Conservation (phyloP, 2,329 filamentous ascomycete species). For the Colletotrichum horii region DNA sequence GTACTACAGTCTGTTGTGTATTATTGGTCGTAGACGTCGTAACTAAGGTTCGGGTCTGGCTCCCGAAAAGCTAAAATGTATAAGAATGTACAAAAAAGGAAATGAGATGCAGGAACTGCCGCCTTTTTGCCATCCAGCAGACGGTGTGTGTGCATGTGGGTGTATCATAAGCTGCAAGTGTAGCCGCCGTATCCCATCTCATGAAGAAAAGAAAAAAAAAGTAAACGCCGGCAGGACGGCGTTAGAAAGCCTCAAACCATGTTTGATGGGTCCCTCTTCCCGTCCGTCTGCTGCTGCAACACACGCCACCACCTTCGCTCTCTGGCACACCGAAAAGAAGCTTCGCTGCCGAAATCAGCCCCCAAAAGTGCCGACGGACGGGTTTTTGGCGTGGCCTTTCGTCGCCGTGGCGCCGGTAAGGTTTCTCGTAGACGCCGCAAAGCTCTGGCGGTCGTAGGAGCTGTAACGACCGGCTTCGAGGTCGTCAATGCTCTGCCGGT, state of each 20-base stretch:
- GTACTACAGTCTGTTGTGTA: not conserved
- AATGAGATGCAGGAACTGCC: not conserved
- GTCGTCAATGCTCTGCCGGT: constrained; percentile 1
- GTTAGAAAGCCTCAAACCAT: not conserved
- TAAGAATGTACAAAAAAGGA: constrained; percentile 1
- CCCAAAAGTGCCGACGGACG: constrained; percentile 6
- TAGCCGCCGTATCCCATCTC: not conserved
- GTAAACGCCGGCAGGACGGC: not conserved
- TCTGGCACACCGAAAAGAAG: not conserved
- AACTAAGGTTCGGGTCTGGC: not conserved
- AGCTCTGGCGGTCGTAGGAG: not conserved
- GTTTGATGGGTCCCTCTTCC: not conserved
- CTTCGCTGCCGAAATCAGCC: not conserved
- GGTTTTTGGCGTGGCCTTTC: not conserved
- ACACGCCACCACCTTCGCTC: not conserved
- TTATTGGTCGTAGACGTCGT: not conserved
- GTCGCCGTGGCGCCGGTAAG: not conserved
- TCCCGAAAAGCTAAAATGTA: not conserved
- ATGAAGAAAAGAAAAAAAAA: not conserved
- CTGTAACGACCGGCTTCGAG: not conserved
- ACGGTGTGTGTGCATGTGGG: not conserved
- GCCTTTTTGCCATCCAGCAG: not conserved
- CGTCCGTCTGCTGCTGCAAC: not conserved
- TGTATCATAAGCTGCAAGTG: constrained; percentile 9
- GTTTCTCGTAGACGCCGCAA: not conserved